Conservation (phyloP, 805 yeast genomes). For the Scheffersomyces coipomensis region DNA sequence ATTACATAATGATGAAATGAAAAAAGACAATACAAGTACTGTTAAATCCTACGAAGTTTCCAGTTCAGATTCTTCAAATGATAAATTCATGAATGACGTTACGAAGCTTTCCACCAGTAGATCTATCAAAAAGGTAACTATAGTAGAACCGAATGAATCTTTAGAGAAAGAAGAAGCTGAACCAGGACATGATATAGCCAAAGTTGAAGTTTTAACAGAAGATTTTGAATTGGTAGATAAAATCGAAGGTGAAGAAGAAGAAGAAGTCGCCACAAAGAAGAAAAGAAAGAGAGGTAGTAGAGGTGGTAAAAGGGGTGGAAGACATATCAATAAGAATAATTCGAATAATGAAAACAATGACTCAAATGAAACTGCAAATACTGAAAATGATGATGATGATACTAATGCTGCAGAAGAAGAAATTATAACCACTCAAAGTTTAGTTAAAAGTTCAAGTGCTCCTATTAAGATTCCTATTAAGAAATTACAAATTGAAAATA, state of each 20-base stretch:
- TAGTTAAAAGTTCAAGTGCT: constrained; percentile 19
- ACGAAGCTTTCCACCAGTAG: background rate
- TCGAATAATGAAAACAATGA: constrained; percentile 10
- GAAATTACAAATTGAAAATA: constrained; percentile 45
- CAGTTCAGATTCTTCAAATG: constrained; percentile 6
- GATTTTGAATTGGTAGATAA: constrained; percentile 7
- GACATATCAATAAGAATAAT: constrained; percentile 28
- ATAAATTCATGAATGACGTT: background rate
- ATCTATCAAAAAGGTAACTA: constrained; percentile 16
- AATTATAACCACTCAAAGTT: constrained; percentile 26
- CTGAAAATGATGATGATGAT: constrained; percentile 11
- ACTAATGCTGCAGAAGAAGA: constrained; percentile 5
- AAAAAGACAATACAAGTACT: background rate
- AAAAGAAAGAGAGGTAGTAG: constrained; percentile 82
- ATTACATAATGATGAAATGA: constrained; percentile 4
- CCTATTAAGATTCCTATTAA: constrained; percentile 19
- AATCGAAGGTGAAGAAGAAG: constrained; percentile 9
- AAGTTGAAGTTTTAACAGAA: constrained; percentile 14
- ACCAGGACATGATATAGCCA: constrained; percentile 9
- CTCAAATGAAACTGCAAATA: constrained; percentile 2
- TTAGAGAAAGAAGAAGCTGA: constrained; percentile 17
- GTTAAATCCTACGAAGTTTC: constrained; percentile 3
- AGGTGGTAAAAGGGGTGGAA: constrained; percentile 69
- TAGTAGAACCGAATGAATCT: constrained; percentile 16
- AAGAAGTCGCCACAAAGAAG: constrained; percentile 33